Base-by-base conservation (phyloP, 148 eudicot species). In the Spergularia bocconei region DNA sequence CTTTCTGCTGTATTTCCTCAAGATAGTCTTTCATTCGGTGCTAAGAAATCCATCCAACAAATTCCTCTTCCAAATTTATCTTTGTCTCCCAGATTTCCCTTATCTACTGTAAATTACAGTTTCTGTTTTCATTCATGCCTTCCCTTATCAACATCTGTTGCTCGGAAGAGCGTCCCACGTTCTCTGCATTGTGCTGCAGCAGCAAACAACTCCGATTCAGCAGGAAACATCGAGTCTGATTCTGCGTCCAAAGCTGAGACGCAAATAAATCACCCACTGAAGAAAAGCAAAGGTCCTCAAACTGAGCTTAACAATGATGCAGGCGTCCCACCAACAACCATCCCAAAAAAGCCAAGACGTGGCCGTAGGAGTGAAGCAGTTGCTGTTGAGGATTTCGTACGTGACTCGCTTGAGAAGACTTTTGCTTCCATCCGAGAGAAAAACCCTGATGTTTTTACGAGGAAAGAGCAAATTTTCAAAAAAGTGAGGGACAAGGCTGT, bases 341-440 rank as follows among this genome's bases (percentile, higher is more conserved):
- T 75, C 17, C 96, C 97, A 0, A 90, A 73, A 81, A 91, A 90
- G 80, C 90, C 91, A 56, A 86, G 89, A 80, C 83, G 96, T 44
- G 98, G 98, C 29, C 95, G 93, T 12, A 90, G 77, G 83, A 91
- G 98, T 79, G 97, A 94, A 81, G 93, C 91, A 11, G 88, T 83
- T 77, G 98, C 97, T 47, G 95, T 92, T 61, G 97, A 94, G 80
- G 97, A 91, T 81, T 88, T 80, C 50, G 82, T 90, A 69, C 90
- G 91, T 9, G 75, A 70, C 68, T 79, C 90, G 7, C 88, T 92
- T 55, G 89, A 81, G 67, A 84, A 48, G 77, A 92, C 97, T 66
- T 88, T 92, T 65, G 84, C 89, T 62, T 80, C 93, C 13, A 92
- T 92, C 50, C 71, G 82, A 29, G 80, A 92, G 84, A 84, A 92